Conservation (phyloP, 2,329 filamentous ascomycete genomes). For the Sphaerulina populicola region DNA sequence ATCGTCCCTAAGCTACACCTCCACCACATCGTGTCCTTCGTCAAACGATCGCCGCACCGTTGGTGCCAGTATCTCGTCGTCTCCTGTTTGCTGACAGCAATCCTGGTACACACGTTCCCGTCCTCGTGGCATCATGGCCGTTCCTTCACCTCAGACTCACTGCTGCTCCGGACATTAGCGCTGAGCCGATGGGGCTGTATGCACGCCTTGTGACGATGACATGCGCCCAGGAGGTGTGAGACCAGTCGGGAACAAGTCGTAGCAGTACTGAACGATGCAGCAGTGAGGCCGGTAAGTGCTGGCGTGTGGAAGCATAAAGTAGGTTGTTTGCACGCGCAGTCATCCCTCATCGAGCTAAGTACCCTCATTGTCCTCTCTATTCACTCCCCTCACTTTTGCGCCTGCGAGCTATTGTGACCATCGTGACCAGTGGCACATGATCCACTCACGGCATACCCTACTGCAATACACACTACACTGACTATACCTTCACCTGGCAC, state of each 20-base stretch:
- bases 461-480: neutral
- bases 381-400: neutral
- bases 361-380: conserved; percentile 8
- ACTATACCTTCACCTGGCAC: conserved; percentile 3
- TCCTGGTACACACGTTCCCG: conserved; percentile 12
- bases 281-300: neutral
- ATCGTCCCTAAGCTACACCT: conserved; percentile 4
- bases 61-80: conserved; percentile 9
- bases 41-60: conserved; percentile 11
- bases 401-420: conserved; percentile 1
- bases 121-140: conserved; percentile 11
- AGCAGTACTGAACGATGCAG: neutral
- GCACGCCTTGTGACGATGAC: conserved; percentile 21
- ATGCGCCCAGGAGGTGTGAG: conserved; percentile 12
- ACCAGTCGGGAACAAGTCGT: neutral
- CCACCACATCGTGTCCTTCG: conserved; percentile 1
- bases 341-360: conserved; percentile 1
- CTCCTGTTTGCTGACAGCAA: conserved; percentile 10
- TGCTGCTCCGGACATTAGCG: conserved; percentile 16
- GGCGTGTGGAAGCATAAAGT: conserved; percentile 12
- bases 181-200: conserved; percentile 11
- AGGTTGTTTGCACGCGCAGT: conserved; percentile 10
- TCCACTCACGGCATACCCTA: conserved; percentile 1
- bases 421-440: conserved; percentile 2
- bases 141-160: conserved; percentile 8